Base-by-base conservation (phyloP, 176 grass and related monocot genomes). In the Coix lacrymajobi region DNA sequence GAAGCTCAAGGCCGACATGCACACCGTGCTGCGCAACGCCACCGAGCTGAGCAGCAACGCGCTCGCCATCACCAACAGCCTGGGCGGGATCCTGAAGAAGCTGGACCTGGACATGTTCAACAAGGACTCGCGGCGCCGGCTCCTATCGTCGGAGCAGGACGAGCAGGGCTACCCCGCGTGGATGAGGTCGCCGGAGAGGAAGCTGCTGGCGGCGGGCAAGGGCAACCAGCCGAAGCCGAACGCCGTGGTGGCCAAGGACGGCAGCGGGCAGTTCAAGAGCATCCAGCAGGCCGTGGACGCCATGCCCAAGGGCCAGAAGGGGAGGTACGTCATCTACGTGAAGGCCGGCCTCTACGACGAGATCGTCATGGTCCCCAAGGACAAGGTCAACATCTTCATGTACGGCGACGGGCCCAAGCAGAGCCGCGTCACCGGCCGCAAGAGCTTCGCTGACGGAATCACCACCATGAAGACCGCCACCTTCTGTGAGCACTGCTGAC, bases 301-400 rank as follows among this genome's bases (percentile, higher is more conserved):
- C 38, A 66, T 93, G 38, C 96, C 96, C 32, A 86, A 84, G 74
- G 66, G n/a, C 1, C 48, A 84, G 62, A 7, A 36, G 1, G 90
- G 78, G 1, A 74, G 90, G 38, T 98, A 88, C 74, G 87, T 98
- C 16, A 98, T 98, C 84, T 95, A 98, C 86, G 91, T 98, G 11
- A 98, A 98, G 96, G 58, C 88, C 20, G 96, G 92, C 2, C 1
- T 88, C 14, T 98, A 98, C 75, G 40, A 93, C 9, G 96, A 98
- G 87, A 93, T 85, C 33, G 91, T 98, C 13, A 32, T 82, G 67
- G 10, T 98, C 12, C 24, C 84, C 56, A 91, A 87, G 87, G 84
- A 90, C 22, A 98, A 88, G 90, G 32, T 20, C 0, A 93, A 95
- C 71, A 40, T 98, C 72, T 86, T 87, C 90, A 98, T 98, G 87